Evolutionary conservation across 257 asterid genomes (phyloP).

Genomic region (Solanum rostratum): DNA sequence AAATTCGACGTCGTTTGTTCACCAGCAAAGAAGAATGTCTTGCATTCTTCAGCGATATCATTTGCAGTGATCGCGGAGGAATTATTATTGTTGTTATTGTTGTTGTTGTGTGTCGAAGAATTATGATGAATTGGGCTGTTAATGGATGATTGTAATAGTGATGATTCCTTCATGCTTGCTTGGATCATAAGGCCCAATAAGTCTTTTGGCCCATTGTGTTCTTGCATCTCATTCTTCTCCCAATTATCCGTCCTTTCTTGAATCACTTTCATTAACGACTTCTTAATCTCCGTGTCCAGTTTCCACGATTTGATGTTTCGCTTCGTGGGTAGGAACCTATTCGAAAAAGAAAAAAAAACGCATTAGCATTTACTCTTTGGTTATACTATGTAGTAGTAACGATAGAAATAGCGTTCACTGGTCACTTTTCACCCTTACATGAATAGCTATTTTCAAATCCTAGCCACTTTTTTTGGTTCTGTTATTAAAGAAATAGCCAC

Average conservation of each 20-base stretch:
- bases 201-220: conserved; percentile 25
- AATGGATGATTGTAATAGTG: neutral
- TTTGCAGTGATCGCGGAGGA: conserved; percentile 21
- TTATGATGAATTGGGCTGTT: neutral
- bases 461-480: neutral
- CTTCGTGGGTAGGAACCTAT: conserved; percentile 33
- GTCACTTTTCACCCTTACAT: too few species aligned
- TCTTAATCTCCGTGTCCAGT: conserved; percentile 39
- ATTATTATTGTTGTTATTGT: neutral
- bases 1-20: conserved; percentile 41
- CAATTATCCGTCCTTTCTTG: conserved; percentile 25
- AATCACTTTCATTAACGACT: conserved; percentile 25
- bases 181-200: conserved; percentile 36
- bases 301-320: conserved; percentile 39
- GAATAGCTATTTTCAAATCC: neutral
- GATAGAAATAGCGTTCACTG: neutral
- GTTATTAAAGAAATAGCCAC: neutral
- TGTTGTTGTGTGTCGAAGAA: neutral
- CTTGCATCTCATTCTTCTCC: conserved; percentile 18
- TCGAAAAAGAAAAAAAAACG: neutral
- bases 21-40: conserved; percentile 44
- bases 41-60: conserved; percentile 43
- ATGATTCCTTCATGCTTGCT: conserved; percentile 17
- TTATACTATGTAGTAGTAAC: neutral
- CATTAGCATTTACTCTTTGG: neutral